Conservation (phyloP, 129 eudicot species). For the Helianthus annuus region HanXRQr2.0-SUNRISE NC_035439.2:3911317-3911816, state of each 20-base stretch:
- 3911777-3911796: slow-evolving; percentile 57
- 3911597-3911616: slow-evolving; percentile 75
- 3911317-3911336: slow-evolving; percentile 53
- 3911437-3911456: slow-evolving; percentile 81
- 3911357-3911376: slow-evolving; percentile 55
- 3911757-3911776: slow-evolving; percentile 62
- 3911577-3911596: slow-evolving; percentile 70
- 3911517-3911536: slow-evolving; percentile 69
- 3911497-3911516: slow-evolving; percentile 76
- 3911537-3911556: slow-evolving; percentile 47
- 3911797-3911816: slow-evolving; percentile 63
- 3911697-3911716: slow-evolving; percentile 77
- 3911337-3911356: slow-evolving; percentile 45
- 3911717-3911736: slow-evolving; percentile 59
- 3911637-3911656: slow-evolving; percentile 51
- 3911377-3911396: slow-evolving; percentile 53
- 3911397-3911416: slow-evolving; percentile 55
- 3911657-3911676: slow-evolving; percentile 51
- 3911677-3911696: slow-evolving; percentile 49
- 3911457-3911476: slow-evolving; percentile 59
- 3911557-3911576: slow-evolving; percentile 82
- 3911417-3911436: slow-evolving; percentile 80
- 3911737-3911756: slow-evolving; percentile 42
- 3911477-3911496: slow-evolving; percentile 46
- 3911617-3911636: slow-evolving; percentile 66